phyloP scores from a whole-genome alignment of 805 yeast species.

The Pichia thaimueangensis region DNA sequence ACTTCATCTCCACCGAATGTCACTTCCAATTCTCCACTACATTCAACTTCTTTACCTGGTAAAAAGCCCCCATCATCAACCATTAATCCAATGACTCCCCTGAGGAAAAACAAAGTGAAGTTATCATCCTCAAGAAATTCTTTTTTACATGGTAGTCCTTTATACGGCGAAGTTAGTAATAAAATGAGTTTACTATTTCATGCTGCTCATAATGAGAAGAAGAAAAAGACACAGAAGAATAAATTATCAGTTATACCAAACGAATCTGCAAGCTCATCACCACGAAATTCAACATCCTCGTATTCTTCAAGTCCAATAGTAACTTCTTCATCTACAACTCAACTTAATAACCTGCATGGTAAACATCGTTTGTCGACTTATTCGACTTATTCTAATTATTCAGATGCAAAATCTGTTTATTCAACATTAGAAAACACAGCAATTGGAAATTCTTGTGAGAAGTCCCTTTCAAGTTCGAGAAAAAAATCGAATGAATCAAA shows the following conservation, averaged over 20 bases:
- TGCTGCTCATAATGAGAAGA: conserved; percentile 6
- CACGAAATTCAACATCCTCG: background rate
- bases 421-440: background rate
- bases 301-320: background rate
- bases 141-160: conserved; percentile 11
- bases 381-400: background rate
- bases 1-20: background rate
- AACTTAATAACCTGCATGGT: background rate
- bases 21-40: background rate
- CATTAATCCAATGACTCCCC: background rate
- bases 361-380: background rate
- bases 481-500: background rate
- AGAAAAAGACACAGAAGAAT: background rate
- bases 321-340: background rate
- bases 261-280: background rate
- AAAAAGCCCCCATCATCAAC: background rate
- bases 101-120: conserved; percentile 3
- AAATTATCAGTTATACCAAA: background rate
- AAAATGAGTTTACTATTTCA: conserved; percentile 12
- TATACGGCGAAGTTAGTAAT: conserved; percentile 15
- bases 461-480: background rate
- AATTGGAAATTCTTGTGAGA: background rate
- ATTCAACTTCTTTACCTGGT: no score
- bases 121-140: conserved; percentile 5
- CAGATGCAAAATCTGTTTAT: background rate